Evolutionary conservation across 805 yeast species (phyloP).

Genomic region (Komagataella mondaviorum): DNA sequence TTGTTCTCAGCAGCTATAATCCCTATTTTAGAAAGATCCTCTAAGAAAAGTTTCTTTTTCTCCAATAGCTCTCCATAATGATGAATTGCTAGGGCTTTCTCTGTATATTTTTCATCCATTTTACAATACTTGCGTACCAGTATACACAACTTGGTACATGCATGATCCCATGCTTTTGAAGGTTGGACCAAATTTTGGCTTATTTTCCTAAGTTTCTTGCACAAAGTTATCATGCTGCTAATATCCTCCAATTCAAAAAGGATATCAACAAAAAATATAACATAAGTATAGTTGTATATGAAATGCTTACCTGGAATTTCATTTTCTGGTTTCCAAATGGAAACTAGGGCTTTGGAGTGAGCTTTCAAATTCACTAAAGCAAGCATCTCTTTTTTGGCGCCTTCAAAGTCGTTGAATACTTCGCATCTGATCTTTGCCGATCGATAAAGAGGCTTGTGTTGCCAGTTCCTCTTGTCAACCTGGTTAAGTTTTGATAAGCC

Average conservation of each 20-base stretch:
- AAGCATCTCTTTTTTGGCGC: conserved; percentile 54
- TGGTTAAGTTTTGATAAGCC: conserved; percentile 32
- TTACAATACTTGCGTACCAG: conserved; percentile 31
- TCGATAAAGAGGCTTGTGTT: conserved; percentile 70
- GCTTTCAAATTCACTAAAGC: conserved; percentile 52
- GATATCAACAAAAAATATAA: conserved; percentile 46
- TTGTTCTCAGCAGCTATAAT: conserved; percentile 13
- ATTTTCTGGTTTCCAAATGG: conserved; percentile 86
- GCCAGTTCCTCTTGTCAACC: conserved; percentile 81
- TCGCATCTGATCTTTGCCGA: conserved; percentile 49
- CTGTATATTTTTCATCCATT: conserved; percentile 35
- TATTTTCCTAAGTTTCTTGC: conserved; percentile 65
- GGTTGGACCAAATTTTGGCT: conserved; percentile 65
- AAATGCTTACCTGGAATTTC: conserved; percentile 94
- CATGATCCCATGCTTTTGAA: conserved; percentile 50
- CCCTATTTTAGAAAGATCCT: conserved; percentile 2
- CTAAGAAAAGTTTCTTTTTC: conserved; percentile 19
- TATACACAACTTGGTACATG: conserved; percentile 37
- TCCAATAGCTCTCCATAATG: conserved; percentile 27
- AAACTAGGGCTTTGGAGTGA: conserved; percentile 56
- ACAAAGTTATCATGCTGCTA: conserved; percentile 41
- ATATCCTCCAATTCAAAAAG: conserved; percentile 41
- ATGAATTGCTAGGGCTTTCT: conserved; percentile 31
- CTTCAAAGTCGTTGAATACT: conserved; percentile 33
- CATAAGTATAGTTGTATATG: conserved; percentile 58